Percentiles rank a stretch among this genome's conserved stretches.
These are phyloP conservation scores for Cavenderia fasciculata DNA, from an alignment of 78 protist genomes.

Conservation along the genomic window DNA sequence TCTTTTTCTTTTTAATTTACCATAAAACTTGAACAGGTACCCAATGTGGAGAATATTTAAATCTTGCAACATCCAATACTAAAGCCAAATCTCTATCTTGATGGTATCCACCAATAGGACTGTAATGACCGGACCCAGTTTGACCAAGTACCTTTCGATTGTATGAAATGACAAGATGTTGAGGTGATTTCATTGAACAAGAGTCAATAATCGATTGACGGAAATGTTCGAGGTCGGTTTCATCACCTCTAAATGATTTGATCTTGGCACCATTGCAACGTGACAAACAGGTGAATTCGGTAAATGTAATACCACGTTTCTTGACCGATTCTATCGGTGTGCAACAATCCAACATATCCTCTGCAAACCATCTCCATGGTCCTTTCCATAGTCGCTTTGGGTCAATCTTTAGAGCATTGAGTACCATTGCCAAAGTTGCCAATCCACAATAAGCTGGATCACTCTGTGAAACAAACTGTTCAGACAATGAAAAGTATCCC, in stretches of 20 bases:
- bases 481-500: slow-evolving; percentile 78
- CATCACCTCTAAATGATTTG: slow-evolving; percentile 35
- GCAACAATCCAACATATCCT: slow-evolving; percentile 90
- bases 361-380: slow-evolving; percentile 93
- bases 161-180: slow-evolving; percentile 73
- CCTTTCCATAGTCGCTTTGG: slow-evolving; percentile 91
- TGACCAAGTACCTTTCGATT: slow-evolving; percentile 83
- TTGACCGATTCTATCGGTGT: slow-evolving; percentile 72
- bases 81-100: slow-evolving; percentile 75
- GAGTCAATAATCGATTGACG: slow-evolving; percentile 17
- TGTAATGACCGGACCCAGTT: slow-evolving; percentile 91
- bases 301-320: slow-evolving; percentile 72
- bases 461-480: slow-evolving; percentile 85
- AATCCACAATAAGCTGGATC: slow-evolving; percentile 92
- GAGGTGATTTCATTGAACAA: background rate
- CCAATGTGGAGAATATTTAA: slow-evolving; percentile 93
- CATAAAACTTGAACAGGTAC: slow-evolving; percentile 70
- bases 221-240: slow-evolving; percentile 37
- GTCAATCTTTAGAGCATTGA: slow-evolving; percentile 89
- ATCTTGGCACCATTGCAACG: slow-evolving; percentile 85
- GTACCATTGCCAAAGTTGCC: slow-evolving; percentile 86
- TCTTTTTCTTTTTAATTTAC: too few species aligned
- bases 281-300: slow-evolving; percentile 85
- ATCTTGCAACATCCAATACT: slow-evolving; percentile 91
- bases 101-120: slow-evolving; percentile 91